Base-by-base conservation (phyloP, 371 early-diverging fungal genomes). In the Chytridium lagenaria region DNA sequence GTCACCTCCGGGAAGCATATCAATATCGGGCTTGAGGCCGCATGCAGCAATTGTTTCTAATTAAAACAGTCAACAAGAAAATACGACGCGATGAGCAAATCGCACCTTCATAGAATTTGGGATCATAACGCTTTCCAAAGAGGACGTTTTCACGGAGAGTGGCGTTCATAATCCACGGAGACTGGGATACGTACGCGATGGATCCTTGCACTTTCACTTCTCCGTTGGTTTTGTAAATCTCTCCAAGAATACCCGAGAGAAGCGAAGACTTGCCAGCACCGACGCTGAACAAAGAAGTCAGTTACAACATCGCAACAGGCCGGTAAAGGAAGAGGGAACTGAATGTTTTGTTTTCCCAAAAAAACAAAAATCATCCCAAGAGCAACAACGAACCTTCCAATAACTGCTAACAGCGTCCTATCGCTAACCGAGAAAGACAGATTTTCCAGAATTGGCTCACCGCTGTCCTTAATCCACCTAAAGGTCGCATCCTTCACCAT, bases 161-260 rank as follows among this genome's bases (percentile, higher is more conserved):
- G 37, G 91, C 91, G 76, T 95, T 96, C 92, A 94, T 92, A 40
- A 99, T 92, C 97, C 96, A 98, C 19, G 99, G 89, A 16, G 74
- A 81, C 79, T 98, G 97, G 15, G 95, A 89, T 0, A 93, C 95
- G 80, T 95, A 97, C 1, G 95, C 95, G 5, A 95, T 87, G 22
- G 87, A 86, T n/a, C 97, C 97, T 34, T 88, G 81, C 0, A 96
- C 71, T 1, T 74, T 79, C 12, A 93, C 91, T 3, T 87, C 81
- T 31, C 97, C 96, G 1, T n/a, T 67, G 16, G 50, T 36, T 71
- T 90, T 91, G 68, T 91, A 88, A 86, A 94, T 92, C 73, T 98
- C 95, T 52, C 96, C 98, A 28, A 96, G 50, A 12, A 97, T 76
- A 0, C 94, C 92, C 15, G 91, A 87, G 19, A 96, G 80, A 38